Base-by-base conservation (phyloP, 306 rosid species). In the Vicia villosa region DNA sequence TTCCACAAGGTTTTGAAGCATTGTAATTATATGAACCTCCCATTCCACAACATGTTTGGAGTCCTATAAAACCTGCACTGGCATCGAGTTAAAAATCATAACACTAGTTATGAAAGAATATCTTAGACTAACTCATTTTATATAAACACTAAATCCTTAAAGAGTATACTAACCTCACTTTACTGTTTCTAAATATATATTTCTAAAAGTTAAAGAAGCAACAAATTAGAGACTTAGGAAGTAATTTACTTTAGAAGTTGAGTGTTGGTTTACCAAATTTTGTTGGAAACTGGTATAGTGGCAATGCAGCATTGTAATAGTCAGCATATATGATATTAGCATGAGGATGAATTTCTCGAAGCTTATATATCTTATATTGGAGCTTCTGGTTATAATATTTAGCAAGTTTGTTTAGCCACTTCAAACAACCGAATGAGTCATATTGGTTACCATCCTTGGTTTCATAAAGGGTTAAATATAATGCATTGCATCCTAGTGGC, bases 281-380 rank as follows among this genome's bases (percentile, higher is more conserved):
- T 52, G 51, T n/a, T 28, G 86, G 81, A 51, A 58, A 2, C 1
- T 56, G 66, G 42, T 52, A 86, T 4, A 86, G 54, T 21, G 63
- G 56, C 75, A 77, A 63, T 3, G 75, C 59, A 16, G 83, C 78
- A 47, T 82, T 68, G 72, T 82, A 79, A 20, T 81, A 84, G 68
- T 86, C 88, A 4, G 76, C 86, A 56, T 84, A 84, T 16, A 84
- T 77, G 66, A 86, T 79, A 22, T 40, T 56, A n/a, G 61, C 66
- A 10, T 42, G 28, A 6, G 86, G 85, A 69, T 83, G 21, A 19
- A 61, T 77, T 22, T 2, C 32, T 45, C 45, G 73, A 46, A 86
- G 77, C 46, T 26, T 73, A 8, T 41, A 0, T 20, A 82, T 7
- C 78, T 76, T 80, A 50, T 5, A 4, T 45, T 79, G 70, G 56